Percentiles rank a stretch among this genome's conserved stretches.
Evolutionary conservation across 345 rosid genomes (phyloP).

Genomic region (Firmiana major): DNA sequence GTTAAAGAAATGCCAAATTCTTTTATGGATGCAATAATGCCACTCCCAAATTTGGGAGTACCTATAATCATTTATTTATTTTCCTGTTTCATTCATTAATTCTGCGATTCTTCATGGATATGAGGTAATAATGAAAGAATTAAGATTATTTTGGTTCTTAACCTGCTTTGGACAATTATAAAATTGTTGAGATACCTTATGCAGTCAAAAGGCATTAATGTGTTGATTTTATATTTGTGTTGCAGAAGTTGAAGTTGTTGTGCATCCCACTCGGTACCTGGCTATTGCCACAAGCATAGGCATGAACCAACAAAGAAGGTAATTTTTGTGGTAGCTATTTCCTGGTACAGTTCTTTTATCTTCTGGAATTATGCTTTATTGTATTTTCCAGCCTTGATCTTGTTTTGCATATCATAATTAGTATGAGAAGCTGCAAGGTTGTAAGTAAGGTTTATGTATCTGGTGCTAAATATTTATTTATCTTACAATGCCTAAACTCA

Average conservation of each 20-base stretch:
- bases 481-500: neutral
- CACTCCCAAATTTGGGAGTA: constrained; percentile 15
- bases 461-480: neutral
- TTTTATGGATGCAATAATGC: constrained; percentile 22
- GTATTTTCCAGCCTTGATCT: neutral
- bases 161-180: neutral
- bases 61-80: neutral
- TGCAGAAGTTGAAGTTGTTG: constrained; percentile 23
- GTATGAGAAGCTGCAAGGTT: constrained; percentile 41
- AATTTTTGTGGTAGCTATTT: neutral
- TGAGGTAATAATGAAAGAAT: neutral
- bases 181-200: too few relatives aligned
- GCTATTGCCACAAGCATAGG: constrained; percentile 64
- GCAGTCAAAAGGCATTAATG: constrained; percentile 1
- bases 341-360: neutral
- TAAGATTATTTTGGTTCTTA: neutral
- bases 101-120: neutral
- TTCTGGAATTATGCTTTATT: neutral
- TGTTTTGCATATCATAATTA: neutral
- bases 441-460: constrained; percentile 38
- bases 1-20: constrained; percentile 11
- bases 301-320: constrained; percentile 68
- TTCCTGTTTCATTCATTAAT: neutral
- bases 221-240: neutral
- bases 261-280: constrained; percentile 36